Evolutionary conservation across 2,329 filamentous ascomycete genomes (phyloP).

Genomic region (Hortaea werneckii): DNA sequence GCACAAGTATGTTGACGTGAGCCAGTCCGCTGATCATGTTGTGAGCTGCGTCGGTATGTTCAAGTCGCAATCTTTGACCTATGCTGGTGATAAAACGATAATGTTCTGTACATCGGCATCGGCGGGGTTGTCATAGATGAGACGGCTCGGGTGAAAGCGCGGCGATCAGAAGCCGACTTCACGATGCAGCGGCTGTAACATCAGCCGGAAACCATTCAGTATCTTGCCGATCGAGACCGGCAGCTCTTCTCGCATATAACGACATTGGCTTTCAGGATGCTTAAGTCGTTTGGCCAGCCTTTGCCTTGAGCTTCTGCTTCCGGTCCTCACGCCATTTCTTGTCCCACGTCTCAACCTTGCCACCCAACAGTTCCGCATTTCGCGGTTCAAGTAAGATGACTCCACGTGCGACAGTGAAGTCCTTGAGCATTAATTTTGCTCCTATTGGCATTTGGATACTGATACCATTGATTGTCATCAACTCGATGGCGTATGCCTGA

Average conservation of each 20-base stretch:
- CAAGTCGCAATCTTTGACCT: no score
- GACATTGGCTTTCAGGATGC: not conserved
- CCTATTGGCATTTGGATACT: constrained; percentile 62
- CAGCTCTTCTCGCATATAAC: no score
- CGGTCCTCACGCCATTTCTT: constrained; percentile 63
- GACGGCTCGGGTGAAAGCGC: not conserved
- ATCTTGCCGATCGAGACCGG: no score
- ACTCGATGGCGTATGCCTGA: constrained; percentile 62
- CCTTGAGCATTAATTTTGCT: constrained; percentile 64
- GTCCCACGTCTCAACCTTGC: constrained; percentile 75
- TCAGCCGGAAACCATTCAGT: no score
- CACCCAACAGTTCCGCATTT: constrained; percentile 65
- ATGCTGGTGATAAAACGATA: no score
- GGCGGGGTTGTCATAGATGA: not conserved
- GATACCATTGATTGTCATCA: constrained; percentile 55
- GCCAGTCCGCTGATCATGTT: constrained; percentile 44
- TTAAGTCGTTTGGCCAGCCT: constrained; percentile 12
- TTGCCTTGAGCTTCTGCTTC: constrained; percentile 56
- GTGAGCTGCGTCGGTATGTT: not conserved
- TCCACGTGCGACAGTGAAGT: constrained; percentile 61
- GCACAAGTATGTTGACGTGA: constrained; percentile 51
- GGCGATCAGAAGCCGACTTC: not conserved
- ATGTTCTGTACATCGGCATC: not conserved
- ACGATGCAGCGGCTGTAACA: not conserved
- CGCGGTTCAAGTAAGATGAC: constrained; percentile 65